Evolutionary conservation across 1,284 basidiomycete species (phyloP).

Genomic region (Rhodotorula sp.): DNA sequence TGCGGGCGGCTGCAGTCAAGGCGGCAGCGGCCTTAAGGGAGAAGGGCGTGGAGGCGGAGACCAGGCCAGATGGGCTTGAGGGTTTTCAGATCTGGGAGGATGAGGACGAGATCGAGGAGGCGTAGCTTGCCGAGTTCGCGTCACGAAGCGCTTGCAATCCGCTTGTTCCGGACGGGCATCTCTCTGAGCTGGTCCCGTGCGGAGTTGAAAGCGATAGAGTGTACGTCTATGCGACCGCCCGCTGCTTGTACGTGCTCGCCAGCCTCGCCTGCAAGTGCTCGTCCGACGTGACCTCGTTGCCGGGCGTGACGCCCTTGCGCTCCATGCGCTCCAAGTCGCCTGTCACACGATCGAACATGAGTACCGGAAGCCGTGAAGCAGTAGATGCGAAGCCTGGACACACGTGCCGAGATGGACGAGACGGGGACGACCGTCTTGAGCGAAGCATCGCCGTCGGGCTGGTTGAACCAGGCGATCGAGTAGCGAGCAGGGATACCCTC

Average conservation of each 20-base stretch:
- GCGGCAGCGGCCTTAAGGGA: not conserved
- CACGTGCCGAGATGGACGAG: slow-evolving; percentile 30
- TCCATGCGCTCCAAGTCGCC: slow-evolving; percentile 36
- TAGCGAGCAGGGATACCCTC: slow-evolving; percentile 37
- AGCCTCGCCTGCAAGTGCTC: slow-evolving; percentile 34
- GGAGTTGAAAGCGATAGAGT: not conserved
- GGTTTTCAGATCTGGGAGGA: slow-evolving; percentile 11
- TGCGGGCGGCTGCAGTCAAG: not conserved
- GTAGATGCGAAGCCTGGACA: not conserved
- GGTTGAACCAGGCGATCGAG: slow-evolving; percentile 41
- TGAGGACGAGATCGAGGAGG: not conserved
- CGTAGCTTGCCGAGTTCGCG: not conserved
- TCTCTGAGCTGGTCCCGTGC: not conserved
- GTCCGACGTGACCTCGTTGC: slow-evolving; percentile 22
- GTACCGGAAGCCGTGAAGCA: too few relatives aligned
- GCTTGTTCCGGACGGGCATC: not conserved
- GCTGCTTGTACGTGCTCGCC: slow-evolving; percentile 29
- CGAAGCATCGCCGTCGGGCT: slow-evolving; percentile 24
- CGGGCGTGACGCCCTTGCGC: slow-evolving; percentile 34
- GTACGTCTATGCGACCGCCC: not conserved
- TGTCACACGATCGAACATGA: too few relatives aligned
- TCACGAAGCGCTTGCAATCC: not conserved
- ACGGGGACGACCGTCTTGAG: slow-evolving; percentile 33
- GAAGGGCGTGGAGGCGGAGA: not conserved
- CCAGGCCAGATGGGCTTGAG: not conserved